Base-by-base conservation (phyloP, 768 basidiomycete species). In the Russula sp. region DNA sequence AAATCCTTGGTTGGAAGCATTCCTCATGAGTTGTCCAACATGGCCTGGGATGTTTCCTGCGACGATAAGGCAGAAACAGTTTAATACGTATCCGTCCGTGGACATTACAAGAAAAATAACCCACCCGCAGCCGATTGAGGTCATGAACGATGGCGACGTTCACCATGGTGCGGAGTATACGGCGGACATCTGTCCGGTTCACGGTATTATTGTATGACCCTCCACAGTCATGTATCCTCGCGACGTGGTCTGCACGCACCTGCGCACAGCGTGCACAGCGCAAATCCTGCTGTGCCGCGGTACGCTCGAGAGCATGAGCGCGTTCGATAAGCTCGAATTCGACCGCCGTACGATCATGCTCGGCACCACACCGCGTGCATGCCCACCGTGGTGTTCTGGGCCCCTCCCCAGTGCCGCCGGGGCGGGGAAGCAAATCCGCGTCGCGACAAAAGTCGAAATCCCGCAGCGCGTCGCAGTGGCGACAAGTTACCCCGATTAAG, bases 401-500 rank as follows among this genome's bases (percentile, higher is more conserved):
- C 8, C 80, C 76, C 40, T 81, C 75, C 64, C 81, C 76, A 11
- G 34, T 36, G 42, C 82, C 75, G 42, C 82, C 75, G 64, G 76
- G 67, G 70, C 80, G 76, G 11, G 91, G 87, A 49, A 92, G 79
- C 46, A 97, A 80, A 63, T 93, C 90, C 13, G 86, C 81, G 75
- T 98, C 96, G 18, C 96, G 85, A 73, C 96, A 98, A 71, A 99
- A 90, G 74, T 99, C 97, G 71, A 99, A 91, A 73, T 96, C 94
- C 3, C 90, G 84, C 64, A 94, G 80, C 16, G 79, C 76, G 73
- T 94, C 94, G 76, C 92, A 98, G 70, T 87, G 84, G 48, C 83
- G 85, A 73, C 96, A 98, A 34, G 95, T 90, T 42, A 98, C 89
- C 73, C 91, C 91, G 50, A 86, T 79, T 30, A 98, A 75, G 69